Base-by-base conservation (phyloP, 2,329 filamentous ascomycete genomes). In the Salinomyces thailandicus region DNA sequence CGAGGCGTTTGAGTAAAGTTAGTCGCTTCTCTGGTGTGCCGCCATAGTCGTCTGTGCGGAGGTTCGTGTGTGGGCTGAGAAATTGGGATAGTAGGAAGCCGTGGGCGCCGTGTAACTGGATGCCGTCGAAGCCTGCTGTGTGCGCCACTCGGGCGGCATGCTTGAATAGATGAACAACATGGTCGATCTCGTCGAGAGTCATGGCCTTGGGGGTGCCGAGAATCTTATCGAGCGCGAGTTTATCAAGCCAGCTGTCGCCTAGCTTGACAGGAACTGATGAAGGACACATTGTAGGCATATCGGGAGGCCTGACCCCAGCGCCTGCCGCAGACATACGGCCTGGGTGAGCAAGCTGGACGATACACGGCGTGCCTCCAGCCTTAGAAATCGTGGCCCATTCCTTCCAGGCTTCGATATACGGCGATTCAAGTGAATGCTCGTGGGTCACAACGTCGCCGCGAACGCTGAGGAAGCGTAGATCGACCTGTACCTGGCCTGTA, bases 171-270 rank as follows among this genome's bases (percentile, higher is more conserved):
- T 53, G 48, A 6, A 76, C 62, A 0, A 73, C 68, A 0, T 62
- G 57, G 13, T 68, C 59, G 29, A 80, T 75, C 26, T 81, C 75
- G 0, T 53, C 51, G 0, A 54, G 18, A 0, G 62, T 70, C 71
- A 81, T 74, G 35, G 67, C 76, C 30, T 67, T 64, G 0, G 77
- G 76, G 1, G 64, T 69, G 2, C 72, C 69, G 8, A 53, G 35
- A 24, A 45, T 18, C 18, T 47, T 46, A 7, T 46, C 39, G 26
- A 44, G 24, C 9, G 47, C 49, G 11, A 45, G 22, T 36, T 56
- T 55, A 18, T 66, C 58, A 5, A 63, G 18, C 37, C 57, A 54
- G 3, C 55, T 49, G 37, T 61, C 49, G 0, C 62, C 62, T n/a
- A 66, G 39, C 12, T 55, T 46, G 2, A 68, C 50, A 3, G 61